Conservation (phyloP, 2,329 filamentous ascomycete species). For the Scolecobasidium constrictum region DNA sequence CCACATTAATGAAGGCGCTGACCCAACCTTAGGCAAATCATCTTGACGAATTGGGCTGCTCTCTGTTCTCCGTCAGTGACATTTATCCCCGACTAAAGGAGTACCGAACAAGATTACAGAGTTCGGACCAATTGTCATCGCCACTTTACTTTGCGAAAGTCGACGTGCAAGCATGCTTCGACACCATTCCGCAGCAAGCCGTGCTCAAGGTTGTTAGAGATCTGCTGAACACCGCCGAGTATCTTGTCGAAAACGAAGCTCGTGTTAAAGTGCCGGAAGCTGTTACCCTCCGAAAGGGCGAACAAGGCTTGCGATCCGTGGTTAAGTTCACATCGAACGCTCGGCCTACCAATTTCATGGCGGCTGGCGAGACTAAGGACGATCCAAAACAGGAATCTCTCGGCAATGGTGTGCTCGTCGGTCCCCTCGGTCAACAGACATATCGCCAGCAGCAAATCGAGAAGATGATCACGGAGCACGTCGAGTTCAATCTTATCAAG, state of each 20-base stretch:
- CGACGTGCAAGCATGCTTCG: conserved; percentile 86
- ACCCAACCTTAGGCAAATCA: conserved; percentile 13
- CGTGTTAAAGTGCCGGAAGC: conserved; percentile 39
- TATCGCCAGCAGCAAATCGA: conserved; percentile 52
- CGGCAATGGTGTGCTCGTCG: conserved; percentile 64
- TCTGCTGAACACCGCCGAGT: conserved; percentile 48
- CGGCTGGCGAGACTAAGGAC: neutral
- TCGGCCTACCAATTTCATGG: conserved; percentile 12
- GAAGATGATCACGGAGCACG: conserved; percentile 63
- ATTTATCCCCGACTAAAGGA: conserved; percentile 61
- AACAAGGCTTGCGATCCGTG: neutral
- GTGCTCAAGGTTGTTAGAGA: conserved; percentile 55
- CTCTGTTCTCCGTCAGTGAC: conserved; percentile 71
- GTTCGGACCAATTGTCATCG: conserved; percentile 21
- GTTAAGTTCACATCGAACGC: conserved; percentile 18
- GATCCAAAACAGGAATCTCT: conserved; percentile 21
- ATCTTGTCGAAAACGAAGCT: conserved; percentile 63
- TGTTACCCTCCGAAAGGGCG: neutral
- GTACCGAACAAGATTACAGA: conserved; percentile 48
- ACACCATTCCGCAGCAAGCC: conserved; percentile 78
- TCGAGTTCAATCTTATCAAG: conserved; percentile 76
- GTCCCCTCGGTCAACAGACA: conserved; percentile 48
- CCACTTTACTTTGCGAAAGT: conserved; percentile 80
- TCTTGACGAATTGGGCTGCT: conserved; percentile 58
- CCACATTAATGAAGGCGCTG: conserved; percentile 15